Evolutionary conservation across 1,139 yeast genomes (phyloP), one percentile per base, ranked within the genome.

Genomic region (Yarrowia galli): DNA sequence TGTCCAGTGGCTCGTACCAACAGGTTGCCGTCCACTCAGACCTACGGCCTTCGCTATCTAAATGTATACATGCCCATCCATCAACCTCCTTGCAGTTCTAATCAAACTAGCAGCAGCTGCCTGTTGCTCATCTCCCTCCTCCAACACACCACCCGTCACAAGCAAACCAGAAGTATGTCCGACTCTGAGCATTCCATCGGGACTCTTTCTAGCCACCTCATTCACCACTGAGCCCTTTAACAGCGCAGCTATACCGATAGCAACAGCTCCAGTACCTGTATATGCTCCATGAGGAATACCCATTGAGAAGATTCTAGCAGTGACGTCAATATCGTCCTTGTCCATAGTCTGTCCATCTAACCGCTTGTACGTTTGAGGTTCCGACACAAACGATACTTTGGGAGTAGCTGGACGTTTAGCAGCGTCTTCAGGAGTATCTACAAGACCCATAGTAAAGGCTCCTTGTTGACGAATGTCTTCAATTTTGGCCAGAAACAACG

Each of bases 401-500:
- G 66, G 66, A n/a, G 66, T 61, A 3, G 66, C 66, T 3, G 66
- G 66, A 16, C 66, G 35, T 18, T 36, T 36, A 0, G 66, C 66
- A 7, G 66, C 66, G 12, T 46, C 54, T 46, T 46, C 54, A 6
- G 66, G 66, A n/a, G 46, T 23, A 8, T 46, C 66, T 9, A 61
- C 66, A 2, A 61, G 46, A 13, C 66, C 66, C 66, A 61, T 61
- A 13, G 46, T 38, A 25, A 13, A 61, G 0, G 66, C 66, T 22
- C 66, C 66, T 15, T 61, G 54, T 23, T 61, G 66, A 1, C 66
- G 23, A 46, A 61, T 61, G n/a, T 61, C 66, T 48, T 61, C 66
- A 28, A 61, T 61, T 48, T 61, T 61, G 1, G 45, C 35, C n/a
- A 61, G 56, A 25, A 61, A 61, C 2, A 2, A 18, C 1, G 66